Evolutionary conservation across 2,329 filamentous ascomycete genomes (phyloP).

Genomic region (Trichoderma asperellum): DNA sequence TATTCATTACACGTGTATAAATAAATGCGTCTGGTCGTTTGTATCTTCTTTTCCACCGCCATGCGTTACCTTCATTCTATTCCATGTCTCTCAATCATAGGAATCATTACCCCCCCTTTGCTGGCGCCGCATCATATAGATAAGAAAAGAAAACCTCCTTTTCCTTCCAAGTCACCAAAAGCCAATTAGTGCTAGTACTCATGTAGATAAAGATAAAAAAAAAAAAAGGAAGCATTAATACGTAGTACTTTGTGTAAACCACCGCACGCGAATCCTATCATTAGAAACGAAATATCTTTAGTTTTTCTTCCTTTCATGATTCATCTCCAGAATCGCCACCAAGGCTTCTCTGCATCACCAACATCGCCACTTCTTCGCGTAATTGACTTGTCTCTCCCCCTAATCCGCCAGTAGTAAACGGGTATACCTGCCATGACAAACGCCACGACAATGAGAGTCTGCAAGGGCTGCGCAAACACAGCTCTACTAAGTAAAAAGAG

Average conservation of each 20-base stretch:
- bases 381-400: constrained; percentile 60
- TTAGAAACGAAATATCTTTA: not conserved
- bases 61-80: constrained; percentile 1
- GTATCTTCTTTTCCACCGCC: not conserved
- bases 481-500: constrained; percentile 87
- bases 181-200: not conserved
- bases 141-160: not conserved
- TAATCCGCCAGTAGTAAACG: constrained; percentile 86
- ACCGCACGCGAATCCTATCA: not conserved
- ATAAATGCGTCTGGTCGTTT: not conserved
- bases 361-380: constrained; percentile 46
- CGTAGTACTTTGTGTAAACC: not conserved
- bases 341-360: constrained; percentile 40
- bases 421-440: constrained; percentile 85
- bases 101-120: not conserved
- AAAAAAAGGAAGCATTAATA: not conserved
- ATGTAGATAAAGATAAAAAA: not conserved
- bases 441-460: constrained; percentile 82
- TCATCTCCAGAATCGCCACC: constrained; percentile 66
- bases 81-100: not conserved
- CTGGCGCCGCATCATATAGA: not conserved
- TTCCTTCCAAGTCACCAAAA: not conserved
- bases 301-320: not conserved
- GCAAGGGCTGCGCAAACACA: constrained; percentile 86
- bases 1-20: not conserved